These are phyloP conservation scores for Zopfia rhizophila DNA, from an alignment of 2,329 filamentous ascomycete species.

Conservation along the genomic window DNA sequence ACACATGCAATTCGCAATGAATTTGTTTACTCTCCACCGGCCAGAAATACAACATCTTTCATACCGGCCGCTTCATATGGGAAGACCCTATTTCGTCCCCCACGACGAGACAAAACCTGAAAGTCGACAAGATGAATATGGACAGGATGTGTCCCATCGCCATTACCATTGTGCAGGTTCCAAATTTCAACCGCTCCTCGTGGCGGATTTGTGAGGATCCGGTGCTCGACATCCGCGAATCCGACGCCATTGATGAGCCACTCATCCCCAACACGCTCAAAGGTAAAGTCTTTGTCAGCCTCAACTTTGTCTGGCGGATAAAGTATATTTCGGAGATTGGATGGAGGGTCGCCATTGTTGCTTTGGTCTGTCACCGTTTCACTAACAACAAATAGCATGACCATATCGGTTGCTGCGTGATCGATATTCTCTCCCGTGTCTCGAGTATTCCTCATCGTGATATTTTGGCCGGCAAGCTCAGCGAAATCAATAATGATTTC, in stretches of 20 bases:
- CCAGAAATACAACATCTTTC: constrained; percentile 69
- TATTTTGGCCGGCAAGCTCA: constrained; percentile 59
- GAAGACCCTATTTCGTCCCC: constrained; percentile 54
- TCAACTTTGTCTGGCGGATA: constrained; percentile 32
- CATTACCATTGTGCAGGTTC: constrained; percentile 58
- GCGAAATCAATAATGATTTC: constrained; percentile 69
- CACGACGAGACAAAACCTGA: constrained; percentile 61
- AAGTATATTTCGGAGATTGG: constrained; percentile 35
- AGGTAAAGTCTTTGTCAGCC: constrained; percentile 41
- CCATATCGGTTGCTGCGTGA: constrained; percentile 57
- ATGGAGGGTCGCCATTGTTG: constrained; percentile 41
- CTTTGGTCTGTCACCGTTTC: constrained; percentile 30
- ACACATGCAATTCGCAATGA: no score
- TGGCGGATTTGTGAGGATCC: constrained; percentile 45
- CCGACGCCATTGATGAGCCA: constrained; percentile 50
- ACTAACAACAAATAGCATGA: constrained; percentile 59
- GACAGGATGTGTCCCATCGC: constrained; percentile 63
- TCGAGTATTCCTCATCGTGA: constrained; percentile 58
- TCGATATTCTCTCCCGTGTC: constrained; percentile 59
- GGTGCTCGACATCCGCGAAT: constrained; percentile 45
- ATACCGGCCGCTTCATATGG: constrained; percentile 66
- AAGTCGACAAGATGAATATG: constrained; percentile 71
- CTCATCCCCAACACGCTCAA: constrained; percentile 36
- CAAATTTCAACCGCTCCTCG: constrained; percentile 50
- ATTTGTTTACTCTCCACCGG: constrained; percentile 58